phyloP scores from a whole-genome alignment of 495 filamentous ascomycete genomes.

The Neurospora sp. region DNA sequence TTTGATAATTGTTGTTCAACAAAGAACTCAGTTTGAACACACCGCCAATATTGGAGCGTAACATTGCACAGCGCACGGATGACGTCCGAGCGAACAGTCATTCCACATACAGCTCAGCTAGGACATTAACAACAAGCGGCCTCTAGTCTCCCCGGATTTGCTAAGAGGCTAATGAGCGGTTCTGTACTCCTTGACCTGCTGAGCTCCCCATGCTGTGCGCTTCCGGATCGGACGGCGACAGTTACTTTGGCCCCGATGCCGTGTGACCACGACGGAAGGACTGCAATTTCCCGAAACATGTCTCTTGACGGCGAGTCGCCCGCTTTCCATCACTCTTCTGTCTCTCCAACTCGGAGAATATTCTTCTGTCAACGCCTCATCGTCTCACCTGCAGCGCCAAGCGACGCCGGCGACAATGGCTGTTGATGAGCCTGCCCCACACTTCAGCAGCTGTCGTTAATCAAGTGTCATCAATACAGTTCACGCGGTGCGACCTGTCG shows the following conservation, averaged over 20 bases:
- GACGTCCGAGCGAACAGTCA: background rate
- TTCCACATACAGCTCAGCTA: background rate
- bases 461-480: background rate
- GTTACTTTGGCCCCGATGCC: background rate
- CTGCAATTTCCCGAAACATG: background rate
- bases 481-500: background rate
- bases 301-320: background rate
- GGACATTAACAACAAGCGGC: background rate
- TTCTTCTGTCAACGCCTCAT: background rate
- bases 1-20: background rate
- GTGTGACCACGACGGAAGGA: background rate
- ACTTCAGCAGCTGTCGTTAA: background rate
- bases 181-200: background rate
- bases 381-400: background rate
- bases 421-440: background rate
- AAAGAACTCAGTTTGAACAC: background rate
- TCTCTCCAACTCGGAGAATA: background rate
- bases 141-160: background rate
- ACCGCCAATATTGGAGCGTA: background rate
- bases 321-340: background rate
- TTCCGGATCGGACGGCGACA: background rate
- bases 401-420: background rate
- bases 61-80: background rate
- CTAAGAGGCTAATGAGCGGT: background rate
- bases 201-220: background rate